Conservation (phyloP, 441 rosid genomes). For the Corymbia citriodora region DNA sequence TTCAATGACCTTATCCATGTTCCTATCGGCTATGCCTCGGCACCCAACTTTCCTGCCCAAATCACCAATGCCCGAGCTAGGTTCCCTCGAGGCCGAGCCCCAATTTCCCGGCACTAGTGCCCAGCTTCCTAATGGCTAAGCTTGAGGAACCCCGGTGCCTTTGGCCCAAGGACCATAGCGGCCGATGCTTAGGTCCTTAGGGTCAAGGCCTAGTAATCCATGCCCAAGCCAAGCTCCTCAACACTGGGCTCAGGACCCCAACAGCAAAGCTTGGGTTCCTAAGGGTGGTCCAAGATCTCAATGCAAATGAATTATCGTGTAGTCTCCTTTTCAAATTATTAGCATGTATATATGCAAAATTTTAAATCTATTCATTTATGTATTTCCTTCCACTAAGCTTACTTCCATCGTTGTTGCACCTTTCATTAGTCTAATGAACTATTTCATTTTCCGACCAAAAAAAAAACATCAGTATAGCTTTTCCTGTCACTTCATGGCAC, state of each 20-base stretch:
- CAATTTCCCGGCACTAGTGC: not conserved
- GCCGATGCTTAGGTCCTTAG: not conserved
- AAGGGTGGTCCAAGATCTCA: not conserved
- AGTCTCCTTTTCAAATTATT: not conserved
- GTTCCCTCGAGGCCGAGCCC: too few species aligned
- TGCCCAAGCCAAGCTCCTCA: not conserved
- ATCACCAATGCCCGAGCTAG: too few species aligned
- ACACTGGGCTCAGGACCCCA: not conserved
- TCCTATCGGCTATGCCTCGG: not conserved
- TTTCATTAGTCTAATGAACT: too few species aligned
- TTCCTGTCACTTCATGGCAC: not conserved
- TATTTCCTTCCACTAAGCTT: not conserved
- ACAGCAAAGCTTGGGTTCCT: not conserved
- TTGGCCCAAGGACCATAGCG: not conserved
- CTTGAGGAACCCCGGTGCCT: accelerated
- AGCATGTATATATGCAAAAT: not conserved
- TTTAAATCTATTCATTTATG: not conserved
- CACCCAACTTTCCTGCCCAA: not conserved
- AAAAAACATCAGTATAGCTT: not conserved
- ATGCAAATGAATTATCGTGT: not conserved
- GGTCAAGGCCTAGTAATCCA: not conserved
- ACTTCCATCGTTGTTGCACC: not conserved
- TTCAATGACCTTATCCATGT: accelerated
- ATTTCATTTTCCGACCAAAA: too few species aligned
- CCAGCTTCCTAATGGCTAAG: not conserved